These are phyloP conservation scores for Linderniella brevidens DNA, from an alignment of 257 asterid species.

Conservation along the genomic window DNA sequence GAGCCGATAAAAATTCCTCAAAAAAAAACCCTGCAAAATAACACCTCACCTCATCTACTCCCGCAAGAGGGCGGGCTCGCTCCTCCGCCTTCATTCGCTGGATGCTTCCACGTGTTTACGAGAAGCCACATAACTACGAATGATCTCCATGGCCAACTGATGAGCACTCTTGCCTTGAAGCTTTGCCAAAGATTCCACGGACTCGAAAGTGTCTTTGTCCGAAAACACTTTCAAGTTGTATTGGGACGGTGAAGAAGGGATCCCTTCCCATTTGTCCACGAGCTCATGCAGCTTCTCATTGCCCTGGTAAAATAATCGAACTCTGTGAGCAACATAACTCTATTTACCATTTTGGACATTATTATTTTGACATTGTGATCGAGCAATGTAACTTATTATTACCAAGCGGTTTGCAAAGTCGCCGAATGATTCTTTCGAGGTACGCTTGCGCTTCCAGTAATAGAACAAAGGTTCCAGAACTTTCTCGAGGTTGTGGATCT, in stretches of 20 bases:
- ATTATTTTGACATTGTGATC: too few relatives aligned
- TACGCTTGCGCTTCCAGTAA: constrained; percentile 76
- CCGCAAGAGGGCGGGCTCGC: too few relatives aligned
- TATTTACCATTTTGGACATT: neutral
- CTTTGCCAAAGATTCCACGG: constrained; percentile 43
- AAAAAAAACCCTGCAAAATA: too few relatives aligned
- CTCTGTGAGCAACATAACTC: too few relatives aligned
- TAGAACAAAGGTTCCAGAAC: constrained; percentile 85
- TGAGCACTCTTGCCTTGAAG: constrained; percentile 55
- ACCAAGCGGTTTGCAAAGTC: constrained; percentile 82
- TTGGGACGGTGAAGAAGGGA: constrained; percentile 37
- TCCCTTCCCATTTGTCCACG: constrained; percentile 72
- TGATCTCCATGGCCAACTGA: constrained; percentile 71
- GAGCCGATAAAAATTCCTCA: too few relatives aligned
- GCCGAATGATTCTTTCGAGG: constrained; percentile 72
- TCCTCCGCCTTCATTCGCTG: too few relatives aligned
- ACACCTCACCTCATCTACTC: too few relatives aligned
- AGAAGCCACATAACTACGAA: constrained; percentile 65
- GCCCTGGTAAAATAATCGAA: too few relatives aligned
- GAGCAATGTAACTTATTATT: constrained; percentile 1
- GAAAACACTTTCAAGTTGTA: constrained; percentile 61
- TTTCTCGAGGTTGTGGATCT: constrained; percentile 79
- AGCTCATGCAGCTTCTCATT: constrained; percentile 57
- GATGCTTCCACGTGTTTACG: constrained; percentile 37
- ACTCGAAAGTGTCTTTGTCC: constrained; percentile 58